Evolutionary conservation across 2,329 filamentous ascomycete species (phyloP), one percentile per base, ranked within the genome.

Genomic region (Alternaria triticina): DNA sequence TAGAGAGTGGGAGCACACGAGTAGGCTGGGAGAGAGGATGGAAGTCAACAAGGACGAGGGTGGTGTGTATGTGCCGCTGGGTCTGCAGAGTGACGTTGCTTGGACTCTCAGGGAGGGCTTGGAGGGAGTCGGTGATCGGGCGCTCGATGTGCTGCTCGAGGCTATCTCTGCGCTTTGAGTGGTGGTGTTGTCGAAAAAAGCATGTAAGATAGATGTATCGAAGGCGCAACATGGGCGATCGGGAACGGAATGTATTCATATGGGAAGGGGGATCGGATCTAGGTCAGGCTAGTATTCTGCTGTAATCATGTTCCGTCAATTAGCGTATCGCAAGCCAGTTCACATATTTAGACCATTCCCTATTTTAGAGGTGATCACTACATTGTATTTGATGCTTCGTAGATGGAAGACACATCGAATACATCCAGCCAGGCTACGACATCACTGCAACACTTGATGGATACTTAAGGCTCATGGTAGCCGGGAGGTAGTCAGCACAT

Each of bases 1-100:
- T 2, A 89, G 86, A 70, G 92, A 94, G 74, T 98, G 96, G 94
- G 96, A 99, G 82, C 94, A 97, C 79, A 98, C 96, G 0, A 95
- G 92, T 70, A 86, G 93, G 20, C 85, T 98, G 66, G 96, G 94
- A 80, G 94, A 97, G 79, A 94, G 91, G 62, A 83, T 97, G 64
- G 93, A 97, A 72, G 89, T 89, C 71, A 92, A 91, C 13, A 80
- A 80, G 66, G 81, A 80, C 25, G 92, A 90, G 77, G 89, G 89
- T 20, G 91, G 90, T 6, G 92, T 90, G 51, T 94, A 94, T 74
- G 88, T 98, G 60, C 93, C 93, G 0, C 82, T 98, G 15, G 95
- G 95, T 0, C 82, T 96, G 71, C 87, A 96, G 78, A 98, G 95
- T 76, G 95, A 98, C 83, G 86, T 98, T 46, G 90, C 91, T 5